Percentiles rank a stretch among this genome's conserved stretches.
These are phyloP conservation scores for Tillandsia leiboldiana DNA, from an alignment of 176 grass and related monocot species.

Conservation along the genomic window DNA sequence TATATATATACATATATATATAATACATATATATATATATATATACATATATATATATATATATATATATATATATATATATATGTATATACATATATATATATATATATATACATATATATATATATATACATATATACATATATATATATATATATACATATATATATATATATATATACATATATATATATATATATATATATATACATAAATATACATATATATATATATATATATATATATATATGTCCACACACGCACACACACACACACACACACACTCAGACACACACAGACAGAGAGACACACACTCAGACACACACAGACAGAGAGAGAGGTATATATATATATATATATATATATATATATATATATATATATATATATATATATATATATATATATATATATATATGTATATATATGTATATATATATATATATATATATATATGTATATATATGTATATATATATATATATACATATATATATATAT, in stretches of 20 bases:
- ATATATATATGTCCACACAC: neutral
- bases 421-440: neutral
- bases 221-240: slow-evolving; percentile 9
- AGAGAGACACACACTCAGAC: neutral
- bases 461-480: slow-evolving; percentile 5
- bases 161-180: no score
- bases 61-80: neutral
- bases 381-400: neutral
- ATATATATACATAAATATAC: neutral
- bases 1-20: neutral
- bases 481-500: slow-evolving; percentile 2
- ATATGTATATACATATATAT: slow-evolving; percentile 6
- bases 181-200: neutral
- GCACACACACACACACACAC: neutral
- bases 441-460: neutral
- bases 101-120: no score
- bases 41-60: no score
- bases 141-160: no score
- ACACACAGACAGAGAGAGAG: neutral
- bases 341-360: neutral
- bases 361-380: no score
- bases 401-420: neutral
- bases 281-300: neutral
- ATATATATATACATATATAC: no score
- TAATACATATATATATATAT: no score